These are phyloP conservation scores for Prunella vulgaris DNA, from an alignment of 257 asterid species.

Conservation along the genomic window DNA sequence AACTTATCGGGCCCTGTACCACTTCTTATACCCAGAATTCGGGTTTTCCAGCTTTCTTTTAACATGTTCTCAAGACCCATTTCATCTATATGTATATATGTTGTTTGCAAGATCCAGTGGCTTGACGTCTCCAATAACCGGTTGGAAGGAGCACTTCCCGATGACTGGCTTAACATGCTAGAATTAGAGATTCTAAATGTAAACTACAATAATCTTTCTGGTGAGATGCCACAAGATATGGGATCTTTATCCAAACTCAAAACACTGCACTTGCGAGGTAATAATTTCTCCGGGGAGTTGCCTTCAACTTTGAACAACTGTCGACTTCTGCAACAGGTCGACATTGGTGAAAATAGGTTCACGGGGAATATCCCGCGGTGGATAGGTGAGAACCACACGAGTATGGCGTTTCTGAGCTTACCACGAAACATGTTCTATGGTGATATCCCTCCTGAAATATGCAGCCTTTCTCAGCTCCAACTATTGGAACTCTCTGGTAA, in stretches of 20 bases:
- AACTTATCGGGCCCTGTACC: conserved; percentile 25
- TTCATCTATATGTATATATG: conserved; percentile 10
- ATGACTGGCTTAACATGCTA: conserved; percentile 23
- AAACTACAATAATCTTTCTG: conserved; percentile 17
- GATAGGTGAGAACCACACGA: not conserved
- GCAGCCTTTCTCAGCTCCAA: not conserved
- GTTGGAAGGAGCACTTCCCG: conserved; percentile 5
- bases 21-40: not conserved
- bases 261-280: not conserved
- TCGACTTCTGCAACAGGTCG: not conserved
- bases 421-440: conserved; percentile 27
- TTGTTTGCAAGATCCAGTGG: not conserved
- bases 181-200: conserved; percentile 2
- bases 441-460: not conserved
- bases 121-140: conserved; percentile 28
- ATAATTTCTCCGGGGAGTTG: conserved; percentile 8
- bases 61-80: conserved; percentile 29
- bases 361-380: conserved; percentile 18
- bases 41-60: not conserved
- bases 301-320: conserved; percentile 9
- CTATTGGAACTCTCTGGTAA: not conserved
- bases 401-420: conserved; percentile 17
- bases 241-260: conserved; percentile 8
- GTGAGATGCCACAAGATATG: conserved; percentile 6
- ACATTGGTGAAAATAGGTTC: conserved; percentile 15